A percentile compares a stretch with the other conserved stretches of the same genome.
phyloP scores from a whole-genome alignment of 176 grass and related monocot genomes.

The Typha latifolia region DNA sequence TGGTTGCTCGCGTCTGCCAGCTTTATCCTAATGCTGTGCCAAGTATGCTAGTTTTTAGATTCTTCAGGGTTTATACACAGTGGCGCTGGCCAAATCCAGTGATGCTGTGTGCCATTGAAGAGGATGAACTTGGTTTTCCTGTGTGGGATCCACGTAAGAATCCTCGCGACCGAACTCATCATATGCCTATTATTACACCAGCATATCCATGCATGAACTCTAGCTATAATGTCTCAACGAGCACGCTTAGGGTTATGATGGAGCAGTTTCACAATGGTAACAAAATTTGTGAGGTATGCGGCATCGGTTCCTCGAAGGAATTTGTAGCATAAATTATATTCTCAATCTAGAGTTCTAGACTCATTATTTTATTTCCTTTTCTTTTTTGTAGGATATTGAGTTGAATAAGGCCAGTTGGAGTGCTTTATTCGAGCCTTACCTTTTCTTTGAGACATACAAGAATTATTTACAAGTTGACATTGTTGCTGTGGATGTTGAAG shows the following conservation, averaged over 20 bases:
- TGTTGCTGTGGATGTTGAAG: constrained; percentile 57
- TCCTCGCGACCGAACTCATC: constrained; percentile 68
- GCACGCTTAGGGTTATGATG: constrained; percentile 86
- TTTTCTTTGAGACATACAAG: constrained; percentile 89
- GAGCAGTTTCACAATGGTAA: constrained; percentile 85
- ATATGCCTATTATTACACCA: constrained; percentile 97
- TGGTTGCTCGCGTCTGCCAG: constrained; percentile 82
- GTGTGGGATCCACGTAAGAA: constrained; percentile 94
- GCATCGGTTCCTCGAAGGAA: neutral
- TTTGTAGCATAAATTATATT: neutral
- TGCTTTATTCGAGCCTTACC: constrained; percentile 67
- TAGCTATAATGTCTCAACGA: constrained; percentile 93
- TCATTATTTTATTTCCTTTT: neutral
- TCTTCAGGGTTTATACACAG: constrained; percentile 87
- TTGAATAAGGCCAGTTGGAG: constrained; percentile 72
- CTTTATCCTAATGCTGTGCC: constrained; percentile 93
- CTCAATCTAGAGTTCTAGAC: neutral
- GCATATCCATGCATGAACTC: constrained; percentile 99
- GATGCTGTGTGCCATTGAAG: constrained; percentile 84
- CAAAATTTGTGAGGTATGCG: constrained; percentile 66
- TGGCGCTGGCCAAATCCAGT: constrained; percentile 96
- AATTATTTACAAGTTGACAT: constrained; percentile 97
- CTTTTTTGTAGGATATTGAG: constrained; percentile 69
- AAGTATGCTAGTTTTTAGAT: constrained; percentile 84
- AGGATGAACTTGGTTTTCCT: constrained; percentile 80